These are phyloP conservation scores for Telopea speciosissima DNA, from an alignment of 177 flowering plant genomes.

Conservation along the genomic window DNA sequence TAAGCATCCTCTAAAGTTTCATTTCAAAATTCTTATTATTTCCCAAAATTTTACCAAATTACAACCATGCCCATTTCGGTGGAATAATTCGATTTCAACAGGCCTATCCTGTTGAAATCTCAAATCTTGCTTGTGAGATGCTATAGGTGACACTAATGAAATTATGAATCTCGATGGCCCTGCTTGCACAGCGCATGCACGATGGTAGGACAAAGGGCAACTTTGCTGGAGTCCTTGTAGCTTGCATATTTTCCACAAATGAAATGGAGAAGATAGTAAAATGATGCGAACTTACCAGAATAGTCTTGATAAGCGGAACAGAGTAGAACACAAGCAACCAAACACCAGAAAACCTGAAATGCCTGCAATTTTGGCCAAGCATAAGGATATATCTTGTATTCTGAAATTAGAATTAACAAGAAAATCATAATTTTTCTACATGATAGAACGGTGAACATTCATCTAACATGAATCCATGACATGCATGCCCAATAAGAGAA, in stretches of 20 bases:
- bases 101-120: too few relatives aligned
- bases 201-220: neutral
- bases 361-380: neutral
- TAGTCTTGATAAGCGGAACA: neutral
- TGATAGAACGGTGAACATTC: neutral
- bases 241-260: neutral
- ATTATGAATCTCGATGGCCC: neutral
- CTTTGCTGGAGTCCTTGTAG: neutral
- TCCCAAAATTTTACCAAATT: too few relatives aligned
- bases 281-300: neutral
- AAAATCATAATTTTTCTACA: neutral
- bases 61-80: too few relatives aligned
- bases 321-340: neutral
- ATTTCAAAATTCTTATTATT: too few relatives aligned
- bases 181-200: neutral
- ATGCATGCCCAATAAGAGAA: neutral
- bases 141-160: neutral
- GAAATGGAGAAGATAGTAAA: too few relatives aligned
- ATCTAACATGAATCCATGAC: neutral
- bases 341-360: neutral
- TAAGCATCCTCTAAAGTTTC: too few relatives aligned
- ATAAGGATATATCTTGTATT: neutral
- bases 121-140: neutral
- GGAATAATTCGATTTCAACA: too few relatives aligned
- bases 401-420: neutral